Evolutionary conservation across 768 basidiomycete genomes (phyloP), one percentile per base, ranked within the genome.

Genomic region (Russula sp.): DNA sequence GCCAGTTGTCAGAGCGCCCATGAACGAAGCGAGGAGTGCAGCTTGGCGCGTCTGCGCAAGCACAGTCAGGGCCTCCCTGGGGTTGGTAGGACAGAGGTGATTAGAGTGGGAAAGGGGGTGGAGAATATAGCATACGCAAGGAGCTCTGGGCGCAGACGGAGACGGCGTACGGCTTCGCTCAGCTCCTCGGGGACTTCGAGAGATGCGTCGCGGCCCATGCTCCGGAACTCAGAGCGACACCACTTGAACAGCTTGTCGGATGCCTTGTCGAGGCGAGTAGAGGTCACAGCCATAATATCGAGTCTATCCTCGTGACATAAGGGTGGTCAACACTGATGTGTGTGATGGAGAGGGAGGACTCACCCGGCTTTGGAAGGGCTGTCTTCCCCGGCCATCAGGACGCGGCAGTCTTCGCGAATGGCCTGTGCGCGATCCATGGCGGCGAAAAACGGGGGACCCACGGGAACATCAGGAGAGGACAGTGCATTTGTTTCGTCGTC

Each of bases 161-260:
- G 77, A 52, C 95, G 76, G 34, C 77, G 77, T 34, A 97, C 79
- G 1, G 88, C 85, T 71, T 94, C 88, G 40, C 82, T 77, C 81
- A 94, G 83, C 1, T 77, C 78, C 2, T 77, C 66, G 45, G 75
- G 77, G 0, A 92, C 85, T 74, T 94, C 89, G 16, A 92, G 73
- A 65, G 87, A 85, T 11, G 82, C 78, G 61, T 91, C 93, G 35
- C 84, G 80, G 6, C 87, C 88, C 66, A 89, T 83, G 65, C 86
- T 83, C 10, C 90, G 81, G 71, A 97, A 94, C 72, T 96, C 91
- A 70, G 88, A 87, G 0, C 86, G 82, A 72, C 87, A 84, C 85
- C 89, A 95, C 31, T 93, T 86, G 61, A 88, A 80, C 47, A 95
- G 84, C 75, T 97, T 98, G 62, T 91, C 86, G 74, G 91, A 95